Evolutionary conservation across 345 rosid species (phyloP).

Genomic region (Rubroshorea leprosula): DNA sequence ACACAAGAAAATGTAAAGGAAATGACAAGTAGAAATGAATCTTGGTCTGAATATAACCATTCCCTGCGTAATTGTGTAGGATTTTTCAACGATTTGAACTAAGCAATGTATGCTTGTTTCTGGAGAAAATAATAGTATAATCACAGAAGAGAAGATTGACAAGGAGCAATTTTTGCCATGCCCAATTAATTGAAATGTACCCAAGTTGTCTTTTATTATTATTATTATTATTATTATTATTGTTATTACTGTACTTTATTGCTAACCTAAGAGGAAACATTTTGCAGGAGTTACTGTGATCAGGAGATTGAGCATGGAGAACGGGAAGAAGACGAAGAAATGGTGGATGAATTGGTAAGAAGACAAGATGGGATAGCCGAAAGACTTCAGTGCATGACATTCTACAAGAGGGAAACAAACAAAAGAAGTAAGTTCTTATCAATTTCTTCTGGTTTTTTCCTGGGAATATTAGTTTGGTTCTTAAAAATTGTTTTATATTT

Average conservation of each 20-base stretch:
- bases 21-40: too few species aligned
- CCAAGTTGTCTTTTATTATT: not conserved
- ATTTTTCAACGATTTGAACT: too few species aligned
- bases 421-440: not conserved
- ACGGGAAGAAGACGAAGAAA: not conserved
- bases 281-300: conserved; percentile 6
- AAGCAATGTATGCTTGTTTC: too few species aligned
- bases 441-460: not conserved
- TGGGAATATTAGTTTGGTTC: not conserved
- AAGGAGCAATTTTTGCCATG: too few species aligned
- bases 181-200: not conserved
- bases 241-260: conserved; percentile 1
- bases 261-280: not conserved
- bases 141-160: too few species aligned
- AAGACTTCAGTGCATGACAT: conserved; percentile 1
- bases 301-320: not conserved
- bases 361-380: conserved; percentile 3
- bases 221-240: too few species aligned
- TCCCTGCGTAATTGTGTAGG: too few species aligned
- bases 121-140: too few species aligned
- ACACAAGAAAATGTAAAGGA: not conserved
- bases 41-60: too few species aligned
- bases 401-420: conserved; percentile 6
- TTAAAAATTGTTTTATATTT: not conserved
- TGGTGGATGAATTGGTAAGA: not conserved